Conservation (phyloP, 306 rosid species). For the Cicer judaicum region DNA sequence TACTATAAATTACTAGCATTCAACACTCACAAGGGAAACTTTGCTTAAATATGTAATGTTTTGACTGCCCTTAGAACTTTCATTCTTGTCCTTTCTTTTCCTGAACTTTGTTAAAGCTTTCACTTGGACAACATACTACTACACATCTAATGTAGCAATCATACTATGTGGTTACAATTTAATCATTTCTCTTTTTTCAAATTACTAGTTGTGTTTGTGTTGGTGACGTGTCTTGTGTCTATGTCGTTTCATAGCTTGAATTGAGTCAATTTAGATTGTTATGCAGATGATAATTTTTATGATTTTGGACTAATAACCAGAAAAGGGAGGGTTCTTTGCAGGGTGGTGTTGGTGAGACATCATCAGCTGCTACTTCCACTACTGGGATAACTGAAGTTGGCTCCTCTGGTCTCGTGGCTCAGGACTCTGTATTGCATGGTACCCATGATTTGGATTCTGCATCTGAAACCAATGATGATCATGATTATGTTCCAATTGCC, state of each 20-base stretch:
- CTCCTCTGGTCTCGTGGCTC: constrained; percentile 31
- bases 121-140: neutral
- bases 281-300: neutral
- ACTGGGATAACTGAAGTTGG: constrained; percentile 46
- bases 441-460: constrained; percentile 31
- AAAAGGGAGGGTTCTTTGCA: constrained; percentile 26
- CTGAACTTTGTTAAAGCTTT: neutral
- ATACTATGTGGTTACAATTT: too few relatives aligned
- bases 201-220: neutral
- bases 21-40: neutral
- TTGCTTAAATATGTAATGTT: neutral
- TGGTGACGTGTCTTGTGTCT: neutral
- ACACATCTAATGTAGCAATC: neutral
- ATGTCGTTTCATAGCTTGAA: neutral
- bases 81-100: neutral
- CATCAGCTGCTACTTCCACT: constrained; percentile 35
- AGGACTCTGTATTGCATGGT: neutral
- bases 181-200: too few relatives aligned
- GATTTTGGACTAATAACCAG: neutral
- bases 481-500: constrained; percentile 20
- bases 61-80: neutral
- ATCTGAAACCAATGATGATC: constrained; percentile 42
- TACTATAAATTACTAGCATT: neutral
- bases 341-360: constrained; percentile 41
- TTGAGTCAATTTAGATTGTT: neutral